Conservation (phyloP, 2,329 filamentous ascomycete genomes). For the Aspergillus ruber region DNA sequence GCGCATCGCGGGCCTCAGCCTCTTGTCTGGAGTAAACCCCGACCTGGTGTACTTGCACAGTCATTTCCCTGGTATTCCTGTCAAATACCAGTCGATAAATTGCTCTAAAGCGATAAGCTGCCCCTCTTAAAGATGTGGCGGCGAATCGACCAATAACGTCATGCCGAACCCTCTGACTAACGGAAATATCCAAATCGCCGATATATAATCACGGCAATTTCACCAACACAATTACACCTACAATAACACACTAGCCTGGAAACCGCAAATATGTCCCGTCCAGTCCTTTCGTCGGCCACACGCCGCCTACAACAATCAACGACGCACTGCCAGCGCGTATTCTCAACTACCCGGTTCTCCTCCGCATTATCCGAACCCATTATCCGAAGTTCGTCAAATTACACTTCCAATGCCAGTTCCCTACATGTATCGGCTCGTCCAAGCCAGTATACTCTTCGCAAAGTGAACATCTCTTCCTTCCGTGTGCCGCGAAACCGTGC, state of each 20-base stretch:
- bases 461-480: not conserved
- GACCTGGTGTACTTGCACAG: not conserved
- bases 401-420: not conserved
- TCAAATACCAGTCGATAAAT: too few relatives aligned
- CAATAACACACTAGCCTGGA: not conserved
- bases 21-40: slow-evolving; percentile 23
- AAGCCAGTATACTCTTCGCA: not conserved
- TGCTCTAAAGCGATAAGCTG: not conserved
- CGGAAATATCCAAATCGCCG: slow-evolving; percentile 11
- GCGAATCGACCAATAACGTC: slow-evolving; percentile 22
- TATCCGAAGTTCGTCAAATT: slow-evolving; percentile 1
- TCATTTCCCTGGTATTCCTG: too few relatives aligned
- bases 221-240: not conserved
- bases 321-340: slow-evolving; percentile 8
- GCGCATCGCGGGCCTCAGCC: slow-evolving; percentile 49
- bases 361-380: slow-evolving; percentile 26
- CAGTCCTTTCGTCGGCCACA: slow-evolving; percentile 17
- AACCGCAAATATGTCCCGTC: slow-evolving; percentile 23
- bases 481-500: slow-evolving; percentile 13
- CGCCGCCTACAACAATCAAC: slow-evolving; percentile 18
- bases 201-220: slow-evolving; percentile 15
- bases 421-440: not conserved
- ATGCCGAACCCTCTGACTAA: slow-evolving; percentile 24
- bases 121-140: slow-evolving; percentile 1
- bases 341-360: slow-evolving; percentile 19